Conservation (phyloP, 2,329 filamentous ascomycete species). For the Calonectria fujianensis region DNA sequence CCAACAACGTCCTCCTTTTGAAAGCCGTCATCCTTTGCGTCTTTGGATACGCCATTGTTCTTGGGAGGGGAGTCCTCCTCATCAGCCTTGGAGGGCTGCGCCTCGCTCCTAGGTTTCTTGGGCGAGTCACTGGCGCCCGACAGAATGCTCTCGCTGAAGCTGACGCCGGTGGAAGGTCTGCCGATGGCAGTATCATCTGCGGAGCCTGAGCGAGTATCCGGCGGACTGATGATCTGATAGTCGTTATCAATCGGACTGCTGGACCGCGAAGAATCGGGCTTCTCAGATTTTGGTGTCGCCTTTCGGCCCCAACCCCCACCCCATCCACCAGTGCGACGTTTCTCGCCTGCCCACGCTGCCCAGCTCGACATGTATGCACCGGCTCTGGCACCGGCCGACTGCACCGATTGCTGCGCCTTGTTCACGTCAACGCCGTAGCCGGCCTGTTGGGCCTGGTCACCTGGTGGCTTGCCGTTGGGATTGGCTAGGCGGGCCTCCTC, state of each 20-base stretch:
- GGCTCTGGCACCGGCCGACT: slow-evolving; percentile 73
- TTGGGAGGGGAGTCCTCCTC: slow-evolving; percentile 37
- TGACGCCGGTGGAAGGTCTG: slow-evolving; percentile 63
- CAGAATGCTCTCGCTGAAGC: slow-evolving; percentile 68
- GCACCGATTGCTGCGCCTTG: slow-evolving; percentile 68
- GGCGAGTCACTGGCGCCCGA: slow-evolving; percentile 60
- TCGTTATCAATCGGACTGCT: slow-evolving; percentile 62
- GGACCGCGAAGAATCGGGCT: slow-evolving; percentile 59
- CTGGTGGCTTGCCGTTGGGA: slow-evolving; percentile 34
- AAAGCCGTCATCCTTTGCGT: slow-evolving; percentile 53
- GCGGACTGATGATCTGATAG: slow-evolving; percentile 61
- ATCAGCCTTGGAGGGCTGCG: slow-evolving; percentile 36
- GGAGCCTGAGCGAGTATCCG: slow-evolving; percentile 54
- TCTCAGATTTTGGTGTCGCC: slow-evolving; percentile 57
- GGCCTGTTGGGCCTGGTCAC: slow-evolving; percentile 41
- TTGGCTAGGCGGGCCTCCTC: slow-evolving; percentile 61
- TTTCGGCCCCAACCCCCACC: slow-evolving; percentile 64
- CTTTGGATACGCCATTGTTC: slow-evolving; percentile 42
- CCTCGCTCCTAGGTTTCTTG: slow-evolving; percentile 49
- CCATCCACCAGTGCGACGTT: slow-evolving; percentile 76
- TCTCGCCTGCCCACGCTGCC: slow-evolving; percentile 84
- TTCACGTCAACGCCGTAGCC: slow-evolving; percentile 54
- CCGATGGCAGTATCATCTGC: slow-evolving; percentile 53
- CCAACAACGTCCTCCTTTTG: slow-evolving; percentile 53
- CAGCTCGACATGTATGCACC: slow-evolving; percentile 81